These are phyloP conservation scores for Pythium monospermum DNA, from an alignment of 352 stramenopile genomes.

Conservation along the genomic window DNA sequence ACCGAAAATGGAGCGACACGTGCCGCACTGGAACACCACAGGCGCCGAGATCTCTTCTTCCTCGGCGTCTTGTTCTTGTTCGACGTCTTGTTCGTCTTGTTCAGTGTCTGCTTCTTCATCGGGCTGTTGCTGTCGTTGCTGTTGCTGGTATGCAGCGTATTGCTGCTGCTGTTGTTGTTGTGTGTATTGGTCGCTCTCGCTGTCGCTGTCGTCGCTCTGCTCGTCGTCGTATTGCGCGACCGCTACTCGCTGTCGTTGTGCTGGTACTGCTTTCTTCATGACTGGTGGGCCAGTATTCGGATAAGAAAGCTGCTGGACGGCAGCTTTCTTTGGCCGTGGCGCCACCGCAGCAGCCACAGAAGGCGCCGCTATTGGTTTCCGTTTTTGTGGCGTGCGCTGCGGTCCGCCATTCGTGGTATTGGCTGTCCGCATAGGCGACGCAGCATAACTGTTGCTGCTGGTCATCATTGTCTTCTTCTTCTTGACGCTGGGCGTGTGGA, in stretches of 20 bases:
- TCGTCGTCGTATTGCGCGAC: background rate
- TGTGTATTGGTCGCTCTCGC: no score
- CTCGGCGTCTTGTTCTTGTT: constrained; percentile 37
- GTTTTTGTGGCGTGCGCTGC: no score
- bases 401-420: background rate
- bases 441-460: no score
- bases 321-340: no score
- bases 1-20: constrained; percentile 76
- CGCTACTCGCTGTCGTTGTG: background rate
- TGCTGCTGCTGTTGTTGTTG: no score
- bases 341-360: no score
- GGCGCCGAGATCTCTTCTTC: constrained; percentile 50
- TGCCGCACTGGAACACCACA: constrained; percentile 83
- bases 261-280: background rate
- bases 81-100: constrained; percentile 20
- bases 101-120: constrained; percentile 9
- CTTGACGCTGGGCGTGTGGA: constrained; percentile 19
- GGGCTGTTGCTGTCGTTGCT: no score
- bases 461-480: constrained; percentile 13
- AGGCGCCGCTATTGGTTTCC: no score
- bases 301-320: no score
- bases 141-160: background rate
- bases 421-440: background rate
- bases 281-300: no score
- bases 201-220: no score